Base-by-base conservation (phyloP, 2,329 filamentous ascomycete genomes). In the Microsporum audouinii region DNA sequence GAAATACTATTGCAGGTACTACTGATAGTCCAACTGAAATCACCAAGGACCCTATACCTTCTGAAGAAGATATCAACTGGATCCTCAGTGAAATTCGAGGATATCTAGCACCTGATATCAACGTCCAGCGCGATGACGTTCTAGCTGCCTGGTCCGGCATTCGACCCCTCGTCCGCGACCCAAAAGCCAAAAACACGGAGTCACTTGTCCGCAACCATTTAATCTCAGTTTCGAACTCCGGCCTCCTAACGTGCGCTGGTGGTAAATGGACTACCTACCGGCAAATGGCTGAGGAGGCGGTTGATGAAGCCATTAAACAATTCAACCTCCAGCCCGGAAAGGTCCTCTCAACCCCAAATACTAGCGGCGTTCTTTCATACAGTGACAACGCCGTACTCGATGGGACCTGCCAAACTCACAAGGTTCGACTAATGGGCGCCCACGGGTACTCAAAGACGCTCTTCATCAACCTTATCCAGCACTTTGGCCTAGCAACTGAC, bases 201-300 rank as follows among this genome's bases (percentile, higher is more conserved):
- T 91, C 89, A 31, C 83, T 95, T 17, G 90, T 95, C 58, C 88
- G 90, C 61, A 95, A 91, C 73, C 90, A 95, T 72, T 80, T 95
- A 49, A 83, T 95, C 66, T 87, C 89, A 63, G 81, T 89, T 57
- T 92, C 89, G n/a, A 74, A 82, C 1, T 89, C 88, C 5, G 90
- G 90, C 8, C 81, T 95, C 23, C 77, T 95, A 66, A 95, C 90
- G 38, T 91, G 89, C 70, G 89, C 89, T 33, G 90, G 90, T 67
- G 90, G 90, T 56, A 95, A 95, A 76, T 95, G 90, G 90, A 95
- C 90, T 2, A 95, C 90, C 1, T 95, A 95, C 76, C 86, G 90
- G 61, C 88, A 95, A 74, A 95, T 95, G 90, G 88, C 89, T 27
- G 89, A 95, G 75, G 89, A 95, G 71, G 88, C 88, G 51, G 89